phyloP scores from a whole-genome alignment of 106 monocot genomes.

The Phalaenopsis equestris region DNA sequence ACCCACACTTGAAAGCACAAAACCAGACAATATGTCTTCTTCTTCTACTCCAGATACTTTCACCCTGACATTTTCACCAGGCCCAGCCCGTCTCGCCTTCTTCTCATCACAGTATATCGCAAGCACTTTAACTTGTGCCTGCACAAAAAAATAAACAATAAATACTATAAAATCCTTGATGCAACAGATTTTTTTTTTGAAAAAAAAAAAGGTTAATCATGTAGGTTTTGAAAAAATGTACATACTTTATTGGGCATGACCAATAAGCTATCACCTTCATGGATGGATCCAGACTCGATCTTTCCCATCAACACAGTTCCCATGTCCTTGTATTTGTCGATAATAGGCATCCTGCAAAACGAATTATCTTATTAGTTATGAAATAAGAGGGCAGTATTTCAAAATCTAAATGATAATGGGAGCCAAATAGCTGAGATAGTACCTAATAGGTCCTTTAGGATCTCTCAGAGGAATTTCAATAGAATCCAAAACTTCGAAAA shows the following conservation, averaged over 20 bases:
- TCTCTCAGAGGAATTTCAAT: constrained; percentile 86
- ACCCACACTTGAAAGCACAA: constrained; percentile 89
- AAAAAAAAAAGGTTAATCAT: not conserved
- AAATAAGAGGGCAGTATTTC: not conserved
- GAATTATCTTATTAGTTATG: not conserved
- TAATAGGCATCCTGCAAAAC: constrained; percentile 79
- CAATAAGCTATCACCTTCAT: constrained; percentile 74
- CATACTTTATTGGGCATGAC: constrained; percentile 93
- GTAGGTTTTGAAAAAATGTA: not conserved
- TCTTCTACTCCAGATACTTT: constrained; percentile 87
- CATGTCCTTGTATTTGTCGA: constrained; percentile 99
- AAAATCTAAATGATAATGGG: not conserved
- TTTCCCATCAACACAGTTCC: constrained; percentile 98
- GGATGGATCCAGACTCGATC: constrained; percentile 85
- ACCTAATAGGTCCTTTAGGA: constrained; percentile 82
- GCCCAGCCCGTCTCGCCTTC: constrained; percentile 56
- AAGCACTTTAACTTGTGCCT: constrained; percentile 86
- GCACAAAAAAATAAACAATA: constrained; percentile 2
- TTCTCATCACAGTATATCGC: constrained; percentile 70
- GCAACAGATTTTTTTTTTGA: not conserved
- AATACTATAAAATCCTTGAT: not conserved
- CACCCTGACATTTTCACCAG: constrained; percentile 88
- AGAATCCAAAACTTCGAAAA: constrained; percentile 80
- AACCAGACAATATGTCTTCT: constrained; percentile 86
- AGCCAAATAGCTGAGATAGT: not conserved